Percentiles rank a stretch among this genome's conserved stretches.
Evolutionary conservation across 2,329 filamentous ascomycete species (phyloP).

Genomic region (Colletotrichum filicis): DNA sequence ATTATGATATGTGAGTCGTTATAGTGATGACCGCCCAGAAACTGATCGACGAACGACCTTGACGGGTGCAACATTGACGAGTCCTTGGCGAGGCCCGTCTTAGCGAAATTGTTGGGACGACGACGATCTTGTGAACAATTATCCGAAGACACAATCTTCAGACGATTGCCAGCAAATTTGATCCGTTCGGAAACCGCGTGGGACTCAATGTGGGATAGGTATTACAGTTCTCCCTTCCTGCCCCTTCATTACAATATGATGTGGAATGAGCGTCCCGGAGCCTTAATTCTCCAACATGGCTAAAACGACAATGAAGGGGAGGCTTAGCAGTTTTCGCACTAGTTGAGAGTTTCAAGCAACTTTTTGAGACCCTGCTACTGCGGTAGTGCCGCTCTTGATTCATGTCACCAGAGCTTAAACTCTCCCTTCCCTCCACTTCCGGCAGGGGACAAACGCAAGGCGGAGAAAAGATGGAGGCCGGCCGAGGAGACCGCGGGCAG

Average conservation of each 20-base stretch:
- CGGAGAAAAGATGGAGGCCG: not conserved
- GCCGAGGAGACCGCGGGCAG: not conserved
- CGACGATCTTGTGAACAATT: not conserved
- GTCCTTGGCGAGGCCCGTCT: not conserved
- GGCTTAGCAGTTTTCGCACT: not conserved
- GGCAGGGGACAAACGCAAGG: not conserved
- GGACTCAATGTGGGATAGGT: not conserved
- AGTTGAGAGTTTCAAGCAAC: not conserved
- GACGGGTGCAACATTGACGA: not conserved
- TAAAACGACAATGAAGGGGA: slow-evolving; percentile 5
- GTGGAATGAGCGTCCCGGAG: slow-evolving; percentile 21
- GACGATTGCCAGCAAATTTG: not conserved
- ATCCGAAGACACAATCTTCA: not conserved
- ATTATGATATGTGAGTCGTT: not conserved
- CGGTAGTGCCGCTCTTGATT: not conserved
- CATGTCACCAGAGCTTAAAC: not conserved
- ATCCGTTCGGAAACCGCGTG: not conserved
- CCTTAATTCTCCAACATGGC: slow-evolving; percentile 11
- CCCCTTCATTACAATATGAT: not conserved
- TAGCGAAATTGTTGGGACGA: not conserved
- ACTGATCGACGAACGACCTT: not conserved
- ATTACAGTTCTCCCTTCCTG: not conserved
- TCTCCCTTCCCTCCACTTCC: not conserved
- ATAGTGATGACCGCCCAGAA: not conserved
- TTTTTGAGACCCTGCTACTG: not conserved